Evolutionary conservation across 1,139 yeast species (phyloP).

Genomic region (Pichia sp.): DNA sequence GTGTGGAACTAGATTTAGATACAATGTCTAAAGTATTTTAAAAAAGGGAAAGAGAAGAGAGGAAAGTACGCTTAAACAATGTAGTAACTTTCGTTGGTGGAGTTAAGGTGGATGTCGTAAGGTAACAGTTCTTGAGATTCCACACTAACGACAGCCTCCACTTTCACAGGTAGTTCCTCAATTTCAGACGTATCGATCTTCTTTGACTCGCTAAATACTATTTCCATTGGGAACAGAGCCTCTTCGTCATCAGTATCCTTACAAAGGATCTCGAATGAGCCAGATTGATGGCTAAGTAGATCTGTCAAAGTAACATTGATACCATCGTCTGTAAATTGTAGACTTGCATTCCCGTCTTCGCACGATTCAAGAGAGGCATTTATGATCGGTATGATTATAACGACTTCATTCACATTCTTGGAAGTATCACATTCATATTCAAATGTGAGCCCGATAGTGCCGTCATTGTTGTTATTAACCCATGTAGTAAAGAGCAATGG

Average conservation of each 20-base stretch:
- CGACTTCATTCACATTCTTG: conserved; percentile 48
- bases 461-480: conserved; percentile 56
- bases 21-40: no score
- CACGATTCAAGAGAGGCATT: conserved; percentile 50
- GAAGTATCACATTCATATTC: conserved; percentile 70
- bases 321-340: conserved; percentile 53
- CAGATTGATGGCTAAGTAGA: conserved; percentile 48
- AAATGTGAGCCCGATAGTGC: conserved; percentile 65
- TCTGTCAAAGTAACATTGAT: conserved; percentile 45
- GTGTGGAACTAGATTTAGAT: no score
- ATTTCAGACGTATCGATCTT: conserved; percentile 23
- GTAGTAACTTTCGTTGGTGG: conserved; percentile 58
- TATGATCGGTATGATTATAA: conserved; percentile 59
- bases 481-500: conserved; percentile 82
- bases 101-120: conserved; percentile 58
- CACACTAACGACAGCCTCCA: conserved; percentile 18
- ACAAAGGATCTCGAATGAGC: conserved; percentile 74
- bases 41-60: neutral
- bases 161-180: conserved; percentile 18
- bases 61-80: conserved; percentile 39
- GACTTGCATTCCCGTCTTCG: conserved; percentile 41
- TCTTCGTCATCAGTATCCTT: conserved; percentile 69
- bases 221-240: conserved; percentile 80
- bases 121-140: conserved; percentile 47
- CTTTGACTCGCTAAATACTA: conserved; percentile 37